Evolutionary conservation across 805 yeast species (phyloP).

Genomic region (Kazachstania martiniae): DNA sequence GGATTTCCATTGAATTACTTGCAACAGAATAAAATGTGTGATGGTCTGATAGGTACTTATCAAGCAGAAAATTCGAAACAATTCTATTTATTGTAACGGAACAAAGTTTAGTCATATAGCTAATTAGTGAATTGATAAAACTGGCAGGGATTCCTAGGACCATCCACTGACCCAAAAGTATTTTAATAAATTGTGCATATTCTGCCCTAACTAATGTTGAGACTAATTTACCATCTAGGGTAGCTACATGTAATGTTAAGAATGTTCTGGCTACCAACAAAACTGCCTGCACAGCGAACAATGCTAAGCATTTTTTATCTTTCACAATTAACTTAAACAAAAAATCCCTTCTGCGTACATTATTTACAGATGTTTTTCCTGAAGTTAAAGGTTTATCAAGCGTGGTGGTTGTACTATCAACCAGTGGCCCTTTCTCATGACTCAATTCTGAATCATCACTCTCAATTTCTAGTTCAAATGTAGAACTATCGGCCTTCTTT

Average conservation of each 20-base stretch:
- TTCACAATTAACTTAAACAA: constrained; percentile 16
- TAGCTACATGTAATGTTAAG: constrained; percentile 72
- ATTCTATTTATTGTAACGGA: constrained; percentile 50
- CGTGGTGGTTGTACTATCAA: background rate
- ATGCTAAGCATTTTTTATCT: constrained; percentile 21
- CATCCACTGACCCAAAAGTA: constrained; percentile 65
- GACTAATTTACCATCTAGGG: constrained; percentile 75
- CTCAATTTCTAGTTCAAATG: constrained; percentile 6
- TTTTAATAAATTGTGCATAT: constrained; percentile 50
- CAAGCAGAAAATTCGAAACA: constrained; percentile 53
- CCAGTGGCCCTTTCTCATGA: too few species aligned
- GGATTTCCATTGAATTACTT: constrained; percentile 12
- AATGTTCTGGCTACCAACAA: constrained; percentile 59
- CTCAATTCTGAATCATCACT: constrained; percentile 2
- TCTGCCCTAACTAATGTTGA: constrained; percentile 67
- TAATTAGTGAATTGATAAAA: constrained; percentile 58
- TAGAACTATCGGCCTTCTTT: constrained; percentile 3
- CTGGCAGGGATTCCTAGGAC: constrained; percentile 79
- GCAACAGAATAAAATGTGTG: constrained; percentile 23
- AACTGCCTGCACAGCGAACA: constrained; percentile 41
- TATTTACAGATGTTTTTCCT: background rate
- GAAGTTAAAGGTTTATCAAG: background rate
- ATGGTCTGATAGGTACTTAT: constrained; percentile 57
- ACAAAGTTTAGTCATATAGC: constrained; percentile 47
- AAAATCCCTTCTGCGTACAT: constrained; percentile 10